A percentile compares a stretch with the other conserved stretches of the same genome.
Conservation (phyloP, 768 basidiomycete genomes). For the Coprinopsis strossmayeri region DNA sequence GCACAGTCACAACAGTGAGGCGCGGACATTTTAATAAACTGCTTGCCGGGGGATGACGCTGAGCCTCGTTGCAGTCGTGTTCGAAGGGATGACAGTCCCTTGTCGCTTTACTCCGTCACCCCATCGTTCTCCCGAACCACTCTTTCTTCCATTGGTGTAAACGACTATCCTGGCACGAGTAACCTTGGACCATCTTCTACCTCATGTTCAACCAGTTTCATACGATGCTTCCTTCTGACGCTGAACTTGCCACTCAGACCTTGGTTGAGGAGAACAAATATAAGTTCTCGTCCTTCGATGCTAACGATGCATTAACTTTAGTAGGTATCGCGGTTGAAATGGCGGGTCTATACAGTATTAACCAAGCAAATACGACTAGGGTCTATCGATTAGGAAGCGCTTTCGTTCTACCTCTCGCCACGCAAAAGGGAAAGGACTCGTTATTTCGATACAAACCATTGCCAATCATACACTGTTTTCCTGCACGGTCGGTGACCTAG, state of each 20-base stretch:
- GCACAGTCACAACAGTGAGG: no score
- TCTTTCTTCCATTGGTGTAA: neutral
- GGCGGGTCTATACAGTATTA: no score
- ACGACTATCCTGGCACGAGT: neutral
- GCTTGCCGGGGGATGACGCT: neutral
- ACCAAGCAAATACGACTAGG: no score
- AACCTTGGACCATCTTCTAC: slow-evolving; percentile 7
- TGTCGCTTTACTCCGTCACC: neutral
- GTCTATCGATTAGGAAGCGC: slow-evolving; percentile 76
- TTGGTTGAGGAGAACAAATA: slow-evolving; percentile 63
- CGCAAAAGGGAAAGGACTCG: slow-evolving; percentile 71
- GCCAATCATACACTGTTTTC: slow-evolving; percentile 75
- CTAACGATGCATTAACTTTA: slow-evolving; percentile 75
- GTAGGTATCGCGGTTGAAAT: slow-evolving; percentile 29
- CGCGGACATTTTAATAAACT: slow-evolving; percentile 1
- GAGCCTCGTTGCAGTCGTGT: slow-evolving; percentile 1
- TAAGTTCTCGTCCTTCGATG: slow-evolving; percentile 69
- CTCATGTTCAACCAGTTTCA: slow-evolving; percentile 62
- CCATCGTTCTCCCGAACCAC: neutral
- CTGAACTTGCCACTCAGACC: slow-evolving; percentile 65
- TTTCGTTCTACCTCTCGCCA: slow-evolving; percentile 70
- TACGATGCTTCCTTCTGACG: slow-evolving; percentile 58
- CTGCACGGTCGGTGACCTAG: slow-evolving; percentile 80
- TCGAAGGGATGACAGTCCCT: neutral
- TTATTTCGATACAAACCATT: slow-evolving; percentile 74